Evolutionary conservation across 129 eudicot species (phyloP), one percentile per base, ranked within the genome.

Genomic region (Solidago caesia): DNA sequence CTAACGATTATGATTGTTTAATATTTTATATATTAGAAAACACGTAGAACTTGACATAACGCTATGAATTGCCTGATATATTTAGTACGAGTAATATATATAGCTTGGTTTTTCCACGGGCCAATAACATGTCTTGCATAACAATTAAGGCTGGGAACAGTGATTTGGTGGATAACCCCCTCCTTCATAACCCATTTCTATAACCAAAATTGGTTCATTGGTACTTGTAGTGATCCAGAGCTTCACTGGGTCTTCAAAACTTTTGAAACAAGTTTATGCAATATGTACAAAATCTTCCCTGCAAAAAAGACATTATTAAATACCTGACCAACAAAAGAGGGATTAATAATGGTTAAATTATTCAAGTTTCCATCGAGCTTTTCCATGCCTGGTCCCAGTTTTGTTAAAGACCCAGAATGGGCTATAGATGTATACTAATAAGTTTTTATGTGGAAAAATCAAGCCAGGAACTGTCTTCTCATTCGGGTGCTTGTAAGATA

Each of bases 161-260:
- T 60, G 97, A 75, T 73, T 75, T 0, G 97, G 98, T 39, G 97
- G 99, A 77, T 64, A 87, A 0, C 0, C 1, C 39, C 91, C 97
- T 43, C 2, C 39, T 52, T 49, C 75, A 14, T 88, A 88, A 5
- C 64, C 89, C 63, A 73, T 39, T 69, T 67, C 77, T 2, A 87
- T 5, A 42, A 67, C 61, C 14, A 88, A 55, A 67, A 91, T 91
- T 7, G 99, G 99, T 68, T 95, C 94, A 26, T 91, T 95, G 21
- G 21, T 21, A 69, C 91, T 83, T 0, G 97, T 88, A 14, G 21
- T 21, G 21, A 66, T 58, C 99, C 97, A 95, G 64, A 91, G 73
- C 83, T 85, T 95, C 63, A 95, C 97, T 21, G 96, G 86, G 67
- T 94, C 94, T 58, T 86, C 96, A 75, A 91, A 95, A 69, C 84